A percentile compares a stretch with the other conserved stretches of the same genome.
phyloP scores from a whole-genome alignment of 805 yeast species.

The Kuraishia capsulata region DNA sequence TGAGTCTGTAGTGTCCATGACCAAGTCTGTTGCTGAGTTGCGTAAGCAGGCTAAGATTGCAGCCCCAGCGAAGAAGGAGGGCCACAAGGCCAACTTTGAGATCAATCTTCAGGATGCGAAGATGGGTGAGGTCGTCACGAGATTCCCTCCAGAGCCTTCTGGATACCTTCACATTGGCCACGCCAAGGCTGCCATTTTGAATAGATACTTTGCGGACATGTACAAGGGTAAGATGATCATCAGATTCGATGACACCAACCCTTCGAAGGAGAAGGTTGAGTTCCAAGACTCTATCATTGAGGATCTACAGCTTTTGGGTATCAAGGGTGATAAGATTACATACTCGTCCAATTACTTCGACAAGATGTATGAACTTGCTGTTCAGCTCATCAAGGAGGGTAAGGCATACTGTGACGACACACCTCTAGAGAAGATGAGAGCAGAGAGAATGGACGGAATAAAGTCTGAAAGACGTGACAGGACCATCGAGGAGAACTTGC shows the following conservation, averaged over 20 bases:
- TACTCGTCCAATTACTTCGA: slow-evolving; percentile 93
- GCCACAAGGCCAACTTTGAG: slow-evolving; percentile 91
- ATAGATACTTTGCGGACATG: slow-evolving; percentile 91
- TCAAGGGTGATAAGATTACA: slow-evolving; percentile 83
- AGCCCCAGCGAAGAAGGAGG: slow-evolving; percentile 64
- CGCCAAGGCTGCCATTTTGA: slow-evolving; percentile 95
- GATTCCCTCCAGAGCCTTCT: slow-evolving; percentile 99
- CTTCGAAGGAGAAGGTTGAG: slow-evolving; percentile 92
- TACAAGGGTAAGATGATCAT: slow-evolving; percentile 95
- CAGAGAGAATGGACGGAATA: slow-evolving; percentile 96
- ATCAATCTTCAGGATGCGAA: slow-evolving; percentile 88
- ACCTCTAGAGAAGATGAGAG: slow-evolving; percentile 90
- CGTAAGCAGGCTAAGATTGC: slow-evolving; percentile 47
- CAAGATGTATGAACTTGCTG: slow-evolving; percentile 78
- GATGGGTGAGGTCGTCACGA: slow-evolving; percentile 92
- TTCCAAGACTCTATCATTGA: slow-evolving; percentile 91
- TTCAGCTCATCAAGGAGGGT: slow-evolving; percentile 87
- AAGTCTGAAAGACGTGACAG: slow-evolving; percentile 89
- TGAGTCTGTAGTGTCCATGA: slow-evolving; percentile 54
- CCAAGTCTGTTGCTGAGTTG: slow-evolving; percentile 62
- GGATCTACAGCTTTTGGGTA: slow-evolving; percentile 84
- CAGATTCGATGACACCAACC: slow-evolving; percentile 97
- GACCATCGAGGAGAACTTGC: slow-evolving; percentile 84
- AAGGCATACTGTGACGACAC: slow-evolving; percentile 98
- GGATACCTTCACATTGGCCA: slow-evolving; percentile 99